Percentiles rank a stretch among this genome's conserved stretches.
Conservation (phyloP, 208 protist species). For the Acanthamoeba comandoni region DNA sequence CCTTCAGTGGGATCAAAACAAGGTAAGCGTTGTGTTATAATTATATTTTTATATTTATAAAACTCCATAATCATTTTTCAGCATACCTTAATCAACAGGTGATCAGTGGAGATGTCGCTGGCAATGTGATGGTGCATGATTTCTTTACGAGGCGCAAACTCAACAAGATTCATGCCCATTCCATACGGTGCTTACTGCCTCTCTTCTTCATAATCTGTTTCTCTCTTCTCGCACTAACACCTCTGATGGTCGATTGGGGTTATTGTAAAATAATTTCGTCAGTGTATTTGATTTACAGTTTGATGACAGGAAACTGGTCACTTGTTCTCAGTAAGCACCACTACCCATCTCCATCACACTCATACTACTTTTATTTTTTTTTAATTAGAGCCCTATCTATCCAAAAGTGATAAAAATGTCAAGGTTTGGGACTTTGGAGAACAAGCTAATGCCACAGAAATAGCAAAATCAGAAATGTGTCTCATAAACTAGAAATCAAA, state of each 20-base stretch:
- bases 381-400: neutral
- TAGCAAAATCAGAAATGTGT: too few species aligned
- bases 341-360: neutral
- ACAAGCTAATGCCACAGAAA: neutral
- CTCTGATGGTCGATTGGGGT: neutral
- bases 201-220: neutral
- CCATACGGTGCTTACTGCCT: neutral
- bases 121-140: constrained; percentile 23
- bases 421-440: constrained; percentile 52
- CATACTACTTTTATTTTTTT: neutral
- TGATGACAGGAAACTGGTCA: constrained; percentile 23
- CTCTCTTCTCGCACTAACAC: neutral
- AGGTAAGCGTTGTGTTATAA: neutral
- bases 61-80: neutral
- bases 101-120: neutral
- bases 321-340: constrained; percentile 2
- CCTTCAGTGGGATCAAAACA: constrained; percentile 59
- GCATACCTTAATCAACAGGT: neutral
- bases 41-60: neutral
- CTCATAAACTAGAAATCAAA: too few species aligned
- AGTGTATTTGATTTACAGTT: constrained; percentile 47
- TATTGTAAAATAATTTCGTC: neutral
- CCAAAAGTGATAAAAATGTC: constrained; percentile 41
- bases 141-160: neutral
- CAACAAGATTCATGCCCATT: constrained; percentile 44